Conservation (phyloP, 352 stramenopile species). For the Thraustochytrium sp. region DNA sequence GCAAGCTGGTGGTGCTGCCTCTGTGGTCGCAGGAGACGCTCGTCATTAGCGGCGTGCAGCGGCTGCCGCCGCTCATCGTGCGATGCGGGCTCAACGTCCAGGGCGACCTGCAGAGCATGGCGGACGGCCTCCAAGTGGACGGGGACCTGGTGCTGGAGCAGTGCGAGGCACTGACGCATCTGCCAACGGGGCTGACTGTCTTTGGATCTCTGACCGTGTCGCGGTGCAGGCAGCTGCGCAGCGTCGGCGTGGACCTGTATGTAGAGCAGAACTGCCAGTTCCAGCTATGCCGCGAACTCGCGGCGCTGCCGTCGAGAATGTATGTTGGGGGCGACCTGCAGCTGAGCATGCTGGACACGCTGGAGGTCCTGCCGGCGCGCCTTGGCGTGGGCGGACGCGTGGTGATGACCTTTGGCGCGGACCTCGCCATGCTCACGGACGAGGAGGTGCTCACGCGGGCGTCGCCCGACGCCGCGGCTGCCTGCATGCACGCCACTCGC, state of each 20-base stretch:
- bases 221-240: neutral
- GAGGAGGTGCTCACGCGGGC: neutral
- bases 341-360: neutral
- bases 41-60: neutral
- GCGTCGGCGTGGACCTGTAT: neutral
- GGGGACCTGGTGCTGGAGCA: neutral
- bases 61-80: neutral
- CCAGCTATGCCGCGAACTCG: neutral
- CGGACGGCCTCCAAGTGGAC: neutral
- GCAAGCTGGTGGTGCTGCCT: neutral
- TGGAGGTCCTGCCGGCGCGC: neutral
- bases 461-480: neutral
- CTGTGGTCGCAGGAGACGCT: neutral
- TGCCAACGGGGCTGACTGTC: neutral
- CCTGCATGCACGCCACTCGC: neutral
- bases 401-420: neutral
- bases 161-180: neutral
- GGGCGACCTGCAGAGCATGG: neutral
- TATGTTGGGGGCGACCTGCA: neutral
- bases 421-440: neutral
- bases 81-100: neutral
- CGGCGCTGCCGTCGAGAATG: neutral
- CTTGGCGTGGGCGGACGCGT: neutral
- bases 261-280: neutral
- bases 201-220: neutral